phyloP scores from a whole-genome alignment of 352 stramenopile genomes.

The Globisporangium middletonii region DNA sequence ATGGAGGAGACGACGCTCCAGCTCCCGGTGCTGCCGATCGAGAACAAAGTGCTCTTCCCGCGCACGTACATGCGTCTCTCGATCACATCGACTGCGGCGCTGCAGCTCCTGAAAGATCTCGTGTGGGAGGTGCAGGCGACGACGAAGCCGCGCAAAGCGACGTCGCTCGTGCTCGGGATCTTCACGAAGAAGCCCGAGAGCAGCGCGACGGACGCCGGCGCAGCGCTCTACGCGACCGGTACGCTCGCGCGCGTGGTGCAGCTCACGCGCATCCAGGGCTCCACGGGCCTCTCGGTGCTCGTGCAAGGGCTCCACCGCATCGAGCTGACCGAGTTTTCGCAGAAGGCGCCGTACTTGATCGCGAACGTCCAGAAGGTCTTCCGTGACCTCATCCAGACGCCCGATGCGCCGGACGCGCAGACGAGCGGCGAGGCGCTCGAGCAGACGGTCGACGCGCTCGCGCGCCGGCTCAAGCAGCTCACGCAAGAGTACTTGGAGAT shows the following conservation, averaged over 20 bases:
- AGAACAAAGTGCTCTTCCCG: constrained; percentile 70
- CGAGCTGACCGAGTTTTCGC: constrained; percentile 32
- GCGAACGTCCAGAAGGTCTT: constrained; percentile 34
- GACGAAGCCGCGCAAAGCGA: constrained; percentile 32
- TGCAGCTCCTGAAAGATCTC: constrained; percentile 75
- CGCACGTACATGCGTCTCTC: constrained; percentile 67
- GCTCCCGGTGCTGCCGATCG: constrained; percentile 62
- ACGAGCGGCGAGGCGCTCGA: constrained; percentile 10
- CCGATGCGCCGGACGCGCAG: constrained; percentile 9
- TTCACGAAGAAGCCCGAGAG: constrained; percentile 43
- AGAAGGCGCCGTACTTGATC: constrained; percentile 56
- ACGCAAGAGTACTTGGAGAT: constrained; percentile 64
- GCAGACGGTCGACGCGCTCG: constrained; percentile 27
- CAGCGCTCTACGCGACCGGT: constrained; percentile 46
- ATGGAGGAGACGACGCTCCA: constrained; percentile 25
- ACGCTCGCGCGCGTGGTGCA: constrained; percentile 72
- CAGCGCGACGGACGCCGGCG: constrained; percentile 12
- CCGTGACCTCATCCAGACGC: constrained; percentile 8
- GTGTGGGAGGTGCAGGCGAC: constrained; percentile 61
- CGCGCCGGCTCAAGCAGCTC: constrained; percentile 50
- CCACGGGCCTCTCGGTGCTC: constrained; percentile 56
- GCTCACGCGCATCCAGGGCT: constrained; percentile 55
- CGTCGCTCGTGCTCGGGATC: constrained; percentile 51
- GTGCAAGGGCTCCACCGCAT: constrained; percentile 58
- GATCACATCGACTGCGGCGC: constrained; percentile 48